Base-by-base conservation (phyloP, 352 stramenopile species). In the Elongisporangium prolatum region DNA sequence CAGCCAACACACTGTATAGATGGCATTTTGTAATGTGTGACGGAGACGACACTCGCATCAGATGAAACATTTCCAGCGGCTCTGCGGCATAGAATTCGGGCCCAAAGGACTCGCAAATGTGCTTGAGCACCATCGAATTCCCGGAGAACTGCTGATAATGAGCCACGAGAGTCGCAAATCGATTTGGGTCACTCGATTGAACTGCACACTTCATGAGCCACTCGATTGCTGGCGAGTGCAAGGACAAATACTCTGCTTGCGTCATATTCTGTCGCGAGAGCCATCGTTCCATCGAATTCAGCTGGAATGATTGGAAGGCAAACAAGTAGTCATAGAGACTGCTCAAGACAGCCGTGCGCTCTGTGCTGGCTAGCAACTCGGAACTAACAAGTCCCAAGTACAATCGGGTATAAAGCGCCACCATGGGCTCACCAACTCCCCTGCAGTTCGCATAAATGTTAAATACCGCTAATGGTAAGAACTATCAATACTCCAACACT, bases 271-370 rank as follows among this genome's bases (percentile, higher is more conserved):
- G 72, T 2, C 70, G 54, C 7, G 73, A 58, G 10, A 89, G 60
- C 69, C 77, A 90, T 3, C 62, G 58, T 21, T 75, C 62, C 16
- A 95, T 64, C 50, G 86, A 79, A 37, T 80, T 61, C 10, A 68
- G 61, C 17, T 72, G 68, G 50, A 91, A 95, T 56, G 83, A 77
- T 48, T 90, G 65, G 60, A 96, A 95, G 0, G 72, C 77, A 68
- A 93, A 95, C 24, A 98, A 85, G 59, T 93, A 96, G 66, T 98
- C 90, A 48, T 91, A 93, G 17, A 97, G 40, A 52, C 84, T 95
- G 38, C 68, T 88, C n/a, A 83, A 67, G 11, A 93, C 73, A 0
- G 78, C 74, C 10, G 61, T 60, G 6, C 80, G 78, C 10, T 80
- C 75, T 16, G 59, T 74, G 0, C 65, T 44, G 2, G 57, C 65